Base-by-base conservation (phyloP, 768 basidiomycete genomes). In the Russula sp. region DNA sequence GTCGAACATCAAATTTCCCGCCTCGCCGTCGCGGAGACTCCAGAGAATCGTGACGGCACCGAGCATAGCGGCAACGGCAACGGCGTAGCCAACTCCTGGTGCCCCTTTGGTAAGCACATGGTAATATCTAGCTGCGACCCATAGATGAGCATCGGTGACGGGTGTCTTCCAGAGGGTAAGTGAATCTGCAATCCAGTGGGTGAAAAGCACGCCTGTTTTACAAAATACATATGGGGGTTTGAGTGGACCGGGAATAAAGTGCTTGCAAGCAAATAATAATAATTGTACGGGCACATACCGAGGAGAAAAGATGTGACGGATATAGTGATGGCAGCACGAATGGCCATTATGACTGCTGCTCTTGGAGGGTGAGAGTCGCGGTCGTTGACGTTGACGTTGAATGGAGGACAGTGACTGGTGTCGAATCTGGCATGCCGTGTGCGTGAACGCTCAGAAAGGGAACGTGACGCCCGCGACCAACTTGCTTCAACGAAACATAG, bases 111-210 rank as follows among this genome's bases (percentile, higher is more conserved):
- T 81, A 60, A 94, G 80, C 62, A 90, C 84, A 40, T 88, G 82
- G 73, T 94, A 94, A 74, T 94, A 94, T 58, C 82, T 77, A 8
- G 91, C 92, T 2, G 92, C 87, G 9, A 85, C 88, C 87, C 89
- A 91, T 14, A 94, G 80, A 68, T 89, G 84, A 66, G 86, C 85
- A 70, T 94, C 90, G n/a, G 89, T 92, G 69, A 76, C 69, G 49
- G 92, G 90, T 14, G 89, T 84, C 77, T 90, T 92, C 92, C 92
- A 94, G 46, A 94, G 80, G 38, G 92, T 94, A 57, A 92, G 78
- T 1, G 90, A 92, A 79, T 94, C 92, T n/a, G 92, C 92, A 66
- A 91, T 92, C 92, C 92, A 94, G 72, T 94, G 88, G 40, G 90
- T 92, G 73, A 92, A 92, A 5, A 94, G 79, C 52, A 88, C 78